A percentile compares a stretch with the other conserved stretches of the same genome.
These are phyloP conservation scores for Botryotinia globosa DNA, from an alignment of 2,329 filamentous ascomycete genomes.

Conservation along the genomic window DNA sequence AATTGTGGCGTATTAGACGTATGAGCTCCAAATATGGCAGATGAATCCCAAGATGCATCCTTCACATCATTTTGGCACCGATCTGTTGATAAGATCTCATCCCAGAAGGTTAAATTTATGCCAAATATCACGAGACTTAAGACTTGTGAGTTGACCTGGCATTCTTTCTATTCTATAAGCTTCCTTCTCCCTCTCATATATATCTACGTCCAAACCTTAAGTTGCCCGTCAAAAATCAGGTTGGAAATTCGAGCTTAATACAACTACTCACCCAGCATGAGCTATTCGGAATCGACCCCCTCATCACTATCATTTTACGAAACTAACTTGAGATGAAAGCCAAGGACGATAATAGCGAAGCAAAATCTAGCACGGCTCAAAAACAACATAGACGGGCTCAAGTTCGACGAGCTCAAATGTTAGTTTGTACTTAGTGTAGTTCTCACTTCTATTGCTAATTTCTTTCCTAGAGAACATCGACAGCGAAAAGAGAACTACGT, in stretches of 20 bases:
- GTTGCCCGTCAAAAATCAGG: not conserved
- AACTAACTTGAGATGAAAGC: conserved; percentile 15
- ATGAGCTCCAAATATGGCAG: not conserved
- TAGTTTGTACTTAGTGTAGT: not conserved
- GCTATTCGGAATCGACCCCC: not conserved
- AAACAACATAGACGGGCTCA: conserved; percentile 35
- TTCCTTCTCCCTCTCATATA: not conserved
- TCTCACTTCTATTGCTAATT: not conserved
- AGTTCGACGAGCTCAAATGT: conserved; percentile 38
- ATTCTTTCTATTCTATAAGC: not conserved
- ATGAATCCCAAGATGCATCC: conserved; percentile 4
- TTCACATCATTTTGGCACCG: conserved; percentile 24
- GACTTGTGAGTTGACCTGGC: not conserved
- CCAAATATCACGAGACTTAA: conserved; percentile 15
- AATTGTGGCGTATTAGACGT: not conserved
- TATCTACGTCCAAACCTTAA: not conserved
- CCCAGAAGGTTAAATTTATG: conserved; percentile 22
- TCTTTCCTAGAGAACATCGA: conserved; percentile 32
- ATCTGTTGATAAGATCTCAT: conserved; percentile 19
- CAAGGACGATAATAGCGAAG: conserved; percentile 18
- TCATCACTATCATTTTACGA: not conserved
- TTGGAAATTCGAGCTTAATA: not conserved
- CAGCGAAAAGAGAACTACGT: conserved; percentile 35
- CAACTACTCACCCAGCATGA: not conserved
- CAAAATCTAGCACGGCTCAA: conserved; percentile 23